Percentiles rank a stretch among this genome's conserved stretches.
Evolutionary conservation across 306 rosid species (phyloP).

Genomic region (Castanopsis chinensis): DNA sequence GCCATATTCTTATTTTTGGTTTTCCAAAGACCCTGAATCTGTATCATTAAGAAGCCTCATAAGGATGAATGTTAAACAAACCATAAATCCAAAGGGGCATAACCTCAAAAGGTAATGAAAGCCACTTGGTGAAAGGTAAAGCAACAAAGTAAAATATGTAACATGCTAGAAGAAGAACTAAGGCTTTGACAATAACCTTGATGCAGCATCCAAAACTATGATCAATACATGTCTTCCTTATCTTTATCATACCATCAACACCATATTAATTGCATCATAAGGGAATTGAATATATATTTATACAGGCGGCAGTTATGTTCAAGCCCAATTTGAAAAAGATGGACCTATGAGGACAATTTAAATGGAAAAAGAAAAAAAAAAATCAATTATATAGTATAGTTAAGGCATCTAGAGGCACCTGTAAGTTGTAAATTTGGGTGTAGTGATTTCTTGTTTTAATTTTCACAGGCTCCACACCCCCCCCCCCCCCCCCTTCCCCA

Average conservation of each 20-base stretch:
- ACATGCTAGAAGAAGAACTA: background rate
- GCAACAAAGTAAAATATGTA: background rate
- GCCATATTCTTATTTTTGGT: constrained; percentile 63
- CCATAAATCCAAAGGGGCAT: background rate
- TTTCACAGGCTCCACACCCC: no score
- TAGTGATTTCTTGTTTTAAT: no score
- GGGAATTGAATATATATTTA: background rate
- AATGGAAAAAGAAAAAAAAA: background rate
- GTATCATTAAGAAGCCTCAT: constrained; percentile 19
- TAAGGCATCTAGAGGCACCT: background rate
- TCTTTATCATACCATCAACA: background rate
- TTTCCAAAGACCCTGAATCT: constrained; percentile 79
- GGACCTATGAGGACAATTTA: background rate
- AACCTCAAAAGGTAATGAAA: background rate
- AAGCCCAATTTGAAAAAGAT: background rate
- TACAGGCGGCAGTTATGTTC: background rate
- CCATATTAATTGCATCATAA: background rate
- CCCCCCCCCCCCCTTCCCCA: background rate
- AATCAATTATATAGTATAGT: background rate
- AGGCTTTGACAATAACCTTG: background rate
- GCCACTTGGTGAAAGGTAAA: background rate
- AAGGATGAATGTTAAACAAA: constrained; percentile 3
- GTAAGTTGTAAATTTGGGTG: background rate
- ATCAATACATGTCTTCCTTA: background rate
- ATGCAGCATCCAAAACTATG: background rate